Base-by-base conservation (phyloP, 495 filamentous ascomycete species). In the Trichoderma erinaceum region DNA sequence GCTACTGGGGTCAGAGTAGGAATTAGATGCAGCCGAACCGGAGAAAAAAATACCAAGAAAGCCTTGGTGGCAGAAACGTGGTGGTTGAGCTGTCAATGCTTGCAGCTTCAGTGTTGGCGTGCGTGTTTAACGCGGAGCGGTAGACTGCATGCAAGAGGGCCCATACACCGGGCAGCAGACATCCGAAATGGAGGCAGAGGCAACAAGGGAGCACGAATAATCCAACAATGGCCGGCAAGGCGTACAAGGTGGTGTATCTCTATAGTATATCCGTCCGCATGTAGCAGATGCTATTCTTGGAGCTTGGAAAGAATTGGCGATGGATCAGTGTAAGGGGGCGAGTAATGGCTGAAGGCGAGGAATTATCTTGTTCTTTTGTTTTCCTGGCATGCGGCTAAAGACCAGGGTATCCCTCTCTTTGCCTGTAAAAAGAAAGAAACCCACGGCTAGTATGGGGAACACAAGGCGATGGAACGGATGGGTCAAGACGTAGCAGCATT, bases 11-110 rank as follows among this genome's bases (percentile, higher is more conserved):
- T 48, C 44, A 11, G 44, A 18, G 27, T 29, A 61, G 23, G 56
- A 61, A 61, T 61, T 61, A 61, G 56, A 61, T 61, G 56, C 56
- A 61, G 56, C 11, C 23, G 56, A 25, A 32, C 48, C 21, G 48
- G 56, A 35, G 27, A 32, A 61, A 61, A 61, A 61, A 32, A 32
- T 0, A 38, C 35, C 35, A 38, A 38, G 25, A 27, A 21, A 16
- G 25, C 27, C 23, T 61, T 61, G 27, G 23, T 29, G 56, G 56
- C 56, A 25, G 27, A 13, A 25, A 61, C 23, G 56, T 61, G 56
- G 25, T 61, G 56, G 2, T 61, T 61, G 56, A 12, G 56, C 25
- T 61, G 56, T 27, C 56, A 61, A 61, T 61, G 56, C 56, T 32
- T 61, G 56, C 56, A 61, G 56, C 56, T 61, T 13, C 56, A 61